Evolutionary conservation across 2,329 filamentous ascomycete species (phyloP).

Genomic region (Sporothrix mexicana): DNA sequence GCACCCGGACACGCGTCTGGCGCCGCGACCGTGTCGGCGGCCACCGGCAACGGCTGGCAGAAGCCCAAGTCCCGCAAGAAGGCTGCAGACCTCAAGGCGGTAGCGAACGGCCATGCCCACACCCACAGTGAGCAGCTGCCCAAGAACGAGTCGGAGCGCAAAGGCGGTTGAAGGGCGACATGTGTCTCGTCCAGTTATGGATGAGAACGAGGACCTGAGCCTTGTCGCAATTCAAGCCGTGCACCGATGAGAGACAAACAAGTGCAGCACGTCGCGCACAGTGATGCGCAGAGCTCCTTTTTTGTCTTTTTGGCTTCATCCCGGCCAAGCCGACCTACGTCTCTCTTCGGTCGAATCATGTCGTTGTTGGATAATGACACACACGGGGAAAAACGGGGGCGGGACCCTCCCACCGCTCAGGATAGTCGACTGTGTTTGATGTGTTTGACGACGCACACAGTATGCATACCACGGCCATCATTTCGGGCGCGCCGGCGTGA

Average conservation of each 20-base stretch:
- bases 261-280: background rate
- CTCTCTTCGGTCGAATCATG: background rate
- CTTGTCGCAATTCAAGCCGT: background rate
- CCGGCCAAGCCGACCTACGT: background rate
- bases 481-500: background rate
- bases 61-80: constrained; percentile 64
- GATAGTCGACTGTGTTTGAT: background rate
- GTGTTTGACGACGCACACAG: background rate
- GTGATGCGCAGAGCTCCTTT: background rate
- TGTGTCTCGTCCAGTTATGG: background rate
- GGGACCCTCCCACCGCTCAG: background rate
- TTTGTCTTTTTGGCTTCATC: background rate
- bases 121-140: constrained; percentile 60
- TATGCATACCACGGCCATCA: background rate
- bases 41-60: constrained; percentile 57
- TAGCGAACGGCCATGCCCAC: constrained; percentile 46
- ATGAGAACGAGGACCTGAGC: background rate
- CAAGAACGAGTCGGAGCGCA: constrained; percentile 65
- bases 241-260: background rate
- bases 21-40: background rate
- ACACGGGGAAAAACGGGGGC: background rate
- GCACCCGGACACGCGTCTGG: too few species aligned
- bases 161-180: constrained; percentile 59
- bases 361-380: constrained; percentile 8
- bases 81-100: constrained; percentile 55